phyloP scores from a whole-genome alignment of 2,329 filamentous ascomycete genomes.

The Trichoderma aggressivum region DNA sequence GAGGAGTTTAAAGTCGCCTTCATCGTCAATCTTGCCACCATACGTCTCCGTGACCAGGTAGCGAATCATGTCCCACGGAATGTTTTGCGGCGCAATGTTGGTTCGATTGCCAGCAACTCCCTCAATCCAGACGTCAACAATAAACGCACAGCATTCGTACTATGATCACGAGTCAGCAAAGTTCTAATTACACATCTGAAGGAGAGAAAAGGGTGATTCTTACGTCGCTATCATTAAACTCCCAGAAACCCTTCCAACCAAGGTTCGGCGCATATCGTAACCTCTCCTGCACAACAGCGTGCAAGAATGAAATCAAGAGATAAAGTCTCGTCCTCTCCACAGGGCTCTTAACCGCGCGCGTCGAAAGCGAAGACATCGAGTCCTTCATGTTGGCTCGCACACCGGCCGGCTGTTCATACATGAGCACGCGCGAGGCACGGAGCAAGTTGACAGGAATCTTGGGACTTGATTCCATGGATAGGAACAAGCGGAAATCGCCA shows the following conservation, averaged over 20 bases:
- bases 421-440: conserved; percentile 86
- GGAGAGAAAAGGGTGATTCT: conserved; percentile 41
- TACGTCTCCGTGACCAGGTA: conserved; percentile 92
- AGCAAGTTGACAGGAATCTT: conserved; percentile 97
- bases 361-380: conserved; percentile 78
- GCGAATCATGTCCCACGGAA: conserved; percentile 95
- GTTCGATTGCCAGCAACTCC: conserved; percentile 76
- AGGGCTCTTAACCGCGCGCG: conserved; percentile 72
- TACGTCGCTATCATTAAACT: conserved; percentile 98
- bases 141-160: conserved; percentile 96
- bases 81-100: conserved; percentile 88
- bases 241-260: conserved; percentile 99
- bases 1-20: conserved; percentile 75
- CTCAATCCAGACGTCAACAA: conserved; percentile 94
- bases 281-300: conserved; percentile 93
- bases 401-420: conserved; percentile 97
- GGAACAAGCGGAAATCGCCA: conserved; percentile 86
- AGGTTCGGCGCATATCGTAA: conserved; percentile 89
- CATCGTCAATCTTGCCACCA: conserved; percentile 94
- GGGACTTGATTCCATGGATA: conserved; percentile 95
- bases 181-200: not conserved
- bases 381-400: conserved; percentile 99
- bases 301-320: conserved; percentile 86
- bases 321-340: conserved; percentile 91
- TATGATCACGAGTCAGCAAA: conserved; percentile 34